Conservation (phyloP, 192 early-diverging fungal species). For the Coemansia asiatica region DNA sequence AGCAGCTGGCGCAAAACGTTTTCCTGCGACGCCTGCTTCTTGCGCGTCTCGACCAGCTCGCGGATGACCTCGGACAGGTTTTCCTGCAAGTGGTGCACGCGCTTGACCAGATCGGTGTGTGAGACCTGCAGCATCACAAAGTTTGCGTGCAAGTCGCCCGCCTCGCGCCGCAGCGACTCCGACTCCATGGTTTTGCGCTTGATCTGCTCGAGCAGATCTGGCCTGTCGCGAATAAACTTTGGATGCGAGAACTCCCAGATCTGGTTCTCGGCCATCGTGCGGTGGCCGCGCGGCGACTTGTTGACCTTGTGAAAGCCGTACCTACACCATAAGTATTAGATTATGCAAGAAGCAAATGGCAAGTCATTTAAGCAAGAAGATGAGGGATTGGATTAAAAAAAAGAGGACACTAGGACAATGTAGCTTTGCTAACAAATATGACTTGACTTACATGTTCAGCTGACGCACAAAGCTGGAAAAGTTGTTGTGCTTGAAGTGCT, state of each 20-base stretch:
- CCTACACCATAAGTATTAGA: no score
- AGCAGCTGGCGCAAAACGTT: slow-evolving; percentile 67
- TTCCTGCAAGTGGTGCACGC: slow-evolving; percentile 72
- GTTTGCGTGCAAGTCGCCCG: slow-evolving; percentile 73
- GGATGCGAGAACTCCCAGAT: slow-evolving; percentile 89
- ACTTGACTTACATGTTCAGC: slow-evolving; percentile 68
- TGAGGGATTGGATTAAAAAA: not conserved
- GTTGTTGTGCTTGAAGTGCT: slow-evolving; percentile 94
- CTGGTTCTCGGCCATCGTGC: slow-evolving; percentile 84
- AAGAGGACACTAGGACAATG: slow-evolving; percentile 1
- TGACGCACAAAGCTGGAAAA: slow-evolving; percentile 88
- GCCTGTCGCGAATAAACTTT: slow-evolving; percentile 74
- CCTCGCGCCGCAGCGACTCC: slow-evolving; percentile 69
- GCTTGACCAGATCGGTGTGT: slow-evolving; percentile 73
- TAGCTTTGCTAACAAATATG: not conserved
- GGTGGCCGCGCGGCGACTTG: slow-evolving; percentile 82
- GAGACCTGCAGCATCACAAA: slow-evolving; percentile 75
- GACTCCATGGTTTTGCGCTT: slow-evolving; percentile 90
- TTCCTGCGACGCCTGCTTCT: slow-evolving; percentile 70
- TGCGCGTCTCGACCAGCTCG: slow-evolving; percentile 71
- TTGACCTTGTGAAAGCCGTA: slow-evolving; percentile 92
- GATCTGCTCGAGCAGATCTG: slow-evolving; percentile 84
- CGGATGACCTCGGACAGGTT: slow-evolving; percentile 70
- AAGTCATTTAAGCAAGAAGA: no score
- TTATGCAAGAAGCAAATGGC: no score